These are phyloP conservation scores for Pontederia paniculata DNA, from an alignment of 176 grass and related monocot species.

Conservation along the genomic window DNA sequence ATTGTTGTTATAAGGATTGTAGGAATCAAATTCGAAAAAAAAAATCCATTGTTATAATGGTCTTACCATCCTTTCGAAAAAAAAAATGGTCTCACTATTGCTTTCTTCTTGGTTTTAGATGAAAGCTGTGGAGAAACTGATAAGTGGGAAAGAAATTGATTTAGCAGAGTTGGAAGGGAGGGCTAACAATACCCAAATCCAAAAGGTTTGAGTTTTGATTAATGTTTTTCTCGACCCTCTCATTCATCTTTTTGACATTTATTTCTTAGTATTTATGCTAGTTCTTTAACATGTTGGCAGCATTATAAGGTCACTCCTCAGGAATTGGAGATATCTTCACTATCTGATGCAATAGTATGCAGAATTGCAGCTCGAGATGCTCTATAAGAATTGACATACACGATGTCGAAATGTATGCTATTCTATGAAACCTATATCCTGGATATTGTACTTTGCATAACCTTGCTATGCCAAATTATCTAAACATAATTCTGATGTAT, in stretches of 20 bases:
- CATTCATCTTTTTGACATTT: constrained; percentile 6
- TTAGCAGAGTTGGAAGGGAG: constrained; percentile 40
- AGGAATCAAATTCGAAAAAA: background rate
- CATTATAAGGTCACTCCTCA: constrained; percentile 76
- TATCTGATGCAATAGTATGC: constrained; percentile 20
- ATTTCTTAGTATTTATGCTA: background rate
- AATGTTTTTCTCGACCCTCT: constrained; percentile 1
- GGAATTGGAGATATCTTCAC: constrained; percentile 38
- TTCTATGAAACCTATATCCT: no score
- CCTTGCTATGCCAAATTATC: no score
- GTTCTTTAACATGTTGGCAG: constrained; percentile 22
- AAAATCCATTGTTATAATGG: no score
- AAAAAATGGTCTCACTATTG: no score
- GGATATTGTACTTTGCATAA: no score
- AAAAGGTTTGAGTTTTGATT: constrained; percentile 47
- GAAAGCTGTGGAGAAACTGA: constrained; percentile 51
- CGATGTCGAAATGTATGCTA: no score
- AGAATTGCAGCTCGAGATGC: constrained; percentile 24
- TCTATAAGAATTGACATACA: background rate
- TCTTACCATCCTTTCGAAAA: no score
- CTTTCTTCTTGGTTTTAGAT: constrained; percentile 36
- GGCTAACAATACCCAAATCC: constrained; percentile 49
- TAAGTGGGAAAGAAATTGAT: constrained; percentile 56
- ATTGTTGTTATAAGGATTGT: background rate
- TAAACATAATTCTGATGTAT: no score